Base-by-base conservation (phyloP, 805 yeast genomes). In the Candida cerambycidarum region DNA sequence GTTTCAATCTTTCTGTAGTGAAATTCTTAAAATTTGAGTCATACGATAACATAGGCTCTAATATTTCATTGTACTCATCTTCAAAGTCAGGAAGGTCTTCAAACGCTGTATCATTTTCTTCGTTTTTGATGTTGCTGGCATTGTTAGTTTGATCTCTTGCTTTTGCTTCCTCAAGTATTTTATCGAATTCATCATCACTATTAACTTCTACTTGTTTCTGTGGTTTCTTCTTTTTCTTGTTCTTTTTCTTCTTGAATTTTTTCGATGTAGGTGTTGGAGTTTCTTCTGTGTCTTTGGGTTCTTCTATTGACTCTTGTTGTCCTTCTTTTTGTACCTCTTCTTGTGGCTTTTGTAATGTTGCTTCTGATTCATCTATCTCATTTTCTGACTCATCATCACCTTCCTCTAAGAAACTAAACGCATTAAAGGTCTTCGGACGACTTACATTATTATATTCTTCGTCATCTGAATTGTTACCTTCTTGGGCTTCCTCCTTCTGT, bases 131-230 rank as follows among this genome's bases (percentile, higher is more conserved):
- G 8, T 28, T 28, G 4, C 17, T n/a, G 23, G 23, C 8, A 6
- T 8, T 6, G 23, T 21, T 8, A 21, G 23, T 46, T 43, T 25
- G 28, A 32, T 68, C 69, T 42, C 56, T 53, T 18, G 52, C 43
- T 30, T 56, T 59, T 23, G 58, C 61, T 41, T 80, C 77, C 14
- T 65, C 73, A 3, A 84, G 57, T 3, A 82, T 64, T 45, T 63
- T 64, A 57, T 82, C 87, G 18, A 84, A 61, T 25, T 80, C 87
- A 6, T 77, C 82, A 50, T 80, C 84, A 44, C 73, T 71, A n/a
- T 65, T 62, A 2, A 52, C 53, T n/a, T 47, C 52, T 18, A 5
- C 39, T 12, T 15, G 27, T 10, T 45, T 57, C 9, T 41, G 45
- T 5, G 39, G 43, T 15, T 41, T 44, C 36, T 42, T 53, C 30